Evolutionary conservation across 805 yeast species (phyloP).

Genomic region (Candida vaughaniae): DNA sequence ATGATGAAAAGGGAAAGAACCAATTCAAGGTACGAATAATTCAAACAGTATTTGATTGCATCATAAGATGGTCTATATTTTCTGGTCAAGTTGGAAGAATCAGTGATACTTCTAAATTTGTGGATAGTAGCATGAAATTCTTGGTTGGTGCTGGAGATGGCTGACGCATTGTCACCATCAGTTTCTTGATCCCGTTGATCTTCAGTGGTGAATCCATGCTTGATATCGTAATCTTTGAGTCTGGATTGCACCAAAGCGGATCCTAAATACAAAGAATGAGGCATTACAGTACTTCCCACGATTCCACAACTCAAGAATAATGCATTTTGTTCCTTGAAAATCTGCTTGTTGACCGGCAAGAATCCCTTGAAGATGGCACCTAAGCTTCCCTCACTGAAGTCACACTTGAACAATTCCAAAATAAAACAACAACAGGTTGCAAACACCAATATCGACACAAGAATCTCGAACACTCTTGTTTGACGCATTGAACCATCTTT

Average conservation of each 20-base stretch:
- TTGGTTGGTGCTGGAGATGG: constrained; percentile 3
- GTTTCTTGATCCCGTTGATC: background rate
- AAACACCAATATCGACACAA: constrained; percentile 73
- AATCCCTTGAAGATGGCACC: constrained; percentile 45
- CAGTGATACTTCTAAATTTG: constrained; percentile 17
- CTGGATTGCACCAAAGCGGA: constrained; percentile 45
- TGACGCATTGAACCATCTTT: constrained; percentile 80
- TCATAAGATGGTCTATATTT: constrained; percentile 70
- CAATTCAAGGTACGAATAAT: constrained; percentile 78
- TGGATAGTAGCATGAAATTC: constrained; percentile 15
- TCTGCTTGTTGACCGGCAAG: constrained; percentile 44
- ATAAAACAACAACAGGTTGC: constrained; percentile 86
- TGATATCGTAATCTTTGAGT: constrained; percentile 39
- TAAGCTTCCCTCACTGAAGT: constrained; percentile 52
- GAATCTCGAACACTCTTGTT: constrained; percentile 75
- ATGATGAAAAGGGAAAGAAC: constrained; percentile 79
- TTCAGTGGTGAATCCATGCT: constrained; percentile 24
- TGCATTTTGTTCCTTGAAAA: constrained; percentile 37
- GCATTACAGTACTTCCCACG: constrained; percentile 49
- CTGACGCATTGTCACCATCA: background rate
- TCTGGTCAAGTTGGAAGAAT: constrained; percentile 11
- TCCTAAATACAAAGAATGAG: constrained; percentile 45
- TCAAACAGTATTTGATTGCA: constrained; percentile 78
- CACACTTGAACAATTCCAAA: constrained; percentile 57
- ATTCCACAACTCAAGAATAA: constrained; percentile 45